Conservation (phyloP, 352 stramenopile species). For the Albugo candida region DNA sequence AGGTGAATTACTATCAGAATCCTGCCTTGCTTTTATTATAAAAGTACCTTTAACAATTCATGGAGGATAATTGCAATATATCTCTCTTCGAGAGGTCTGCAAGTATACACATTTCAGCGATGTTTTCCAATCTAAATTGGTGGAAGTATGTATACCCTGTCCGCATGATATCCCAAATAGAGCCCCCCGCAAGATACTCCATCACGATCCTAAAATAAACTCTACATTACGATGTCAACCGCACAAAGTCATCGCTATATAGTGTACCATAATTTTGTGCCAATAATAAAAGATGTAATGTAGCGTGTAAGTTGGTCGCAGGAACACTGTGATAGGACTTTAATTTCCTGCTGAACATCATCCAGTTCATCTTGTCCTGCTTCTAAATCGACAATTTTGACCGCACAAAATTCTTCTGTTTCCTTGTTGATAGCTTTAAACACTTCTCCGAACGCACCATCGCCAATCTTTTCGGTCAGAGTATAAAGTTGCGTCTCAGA, state of each 20-base stretch:
- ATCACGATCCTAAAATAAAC: slow-evolving; percentile 76
- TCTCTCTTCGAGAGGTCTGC: slow-evolving; percentile 44
- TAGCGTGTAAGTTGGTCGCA: slow-evolving; percentile 83
- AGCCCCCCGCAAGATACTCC: slow-evolving; percentile 85
- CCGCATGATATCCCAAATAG: slow-evolving; percentile 78
- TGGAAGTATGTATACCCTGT: slow-evolving; percentile 16
- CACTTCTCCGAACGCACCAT: slow-evolving; percentile 65
- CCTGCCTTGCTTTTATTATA: neutral
- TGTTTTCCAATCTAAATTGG: neutral
- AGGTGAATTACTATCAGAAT: neutral
- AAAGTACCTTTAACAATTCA: slow-evolving; percentile 35
- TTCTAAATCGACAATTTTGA: slow-evolving; percentile 78
- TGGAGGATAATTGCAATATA: slow-evolving; percentile 73
- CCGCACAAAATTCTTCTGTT: slow-evolving; percentile 44
- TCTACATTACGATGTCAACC: neutral
- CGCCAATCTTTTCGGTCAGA: slow-evolving; percentile 60
- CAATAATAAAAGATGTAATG: slow-evolving; percentile 68
- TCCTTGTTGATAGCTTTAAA: slow-evolving; percentile 52
- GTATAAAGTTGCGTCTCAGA: slow-evolving; percentile 18
- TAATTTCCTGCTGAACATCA: slow-evolving; percentile 80
- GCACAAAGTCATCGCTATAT: neutral
- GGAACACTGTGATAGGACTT: slow-evolving; percentile 76
- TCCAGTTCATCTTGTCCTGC: slow-evolving; percentile 70
- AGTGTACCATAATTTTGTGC: slow-evolving; percentile 50
- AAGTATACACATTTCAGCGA: neutral